phyloP scores from a whole-genome alignment of 2,329 filamentous ascomycete species.

The Diaporthe humulicola region DNA sequence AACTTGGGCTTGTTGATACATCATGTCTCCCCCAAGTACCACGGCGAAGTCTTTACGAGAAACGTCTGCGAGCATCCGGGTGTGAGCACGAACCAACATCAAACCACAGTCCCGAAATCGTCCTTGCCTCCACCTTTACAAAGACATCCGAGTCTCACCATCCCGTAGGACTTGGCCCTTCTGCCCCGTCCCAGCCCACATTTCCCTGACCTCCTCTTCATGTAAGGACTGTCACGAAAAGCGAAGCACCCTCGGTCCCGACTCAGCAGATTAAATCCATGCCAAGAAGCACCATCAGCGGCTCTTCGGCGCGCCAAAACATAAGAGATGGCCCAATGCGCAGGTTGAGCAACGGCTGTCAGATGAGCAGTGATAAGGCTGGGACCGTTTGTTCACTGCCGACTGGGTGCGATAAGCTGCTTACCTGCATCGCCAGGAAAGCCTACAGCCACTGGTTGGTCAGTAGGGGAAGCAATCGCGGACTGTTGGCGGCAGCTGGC shows the following conservation, averaged over 20 bases:
- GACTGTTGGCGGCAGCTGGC: background rate
- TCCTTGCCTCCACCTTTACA: background rate
- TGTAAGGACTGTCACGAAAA: background rate
- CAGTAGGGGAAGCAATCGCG: background rate
- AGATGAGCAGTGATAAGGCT: conserved; percentile 3
- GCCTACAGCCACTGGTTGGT: too few relatives aligned
- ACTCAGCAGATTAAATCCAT: background rate
- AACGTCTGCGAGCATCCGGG: background rate
- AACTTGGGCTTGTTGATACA: background rate
- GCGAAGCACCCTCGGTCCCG: background rate
- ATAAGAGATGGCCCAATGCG: background rate
- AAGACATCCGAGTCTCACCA: background rate
- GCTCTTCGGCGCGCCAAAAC: background rate
- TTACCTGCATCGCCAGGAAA: background rate
- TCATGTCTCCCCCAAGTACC: background rate
- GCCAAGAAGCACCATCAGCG: background rate
- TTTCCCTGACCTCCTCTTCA: background rate
- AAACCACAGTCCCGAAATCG: background rate
- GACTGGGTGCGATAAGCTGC: background rate
- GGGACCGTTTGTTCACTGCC: background rate
- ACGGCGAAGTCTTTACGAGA: background rate
- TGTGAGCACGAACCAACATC: background rate
- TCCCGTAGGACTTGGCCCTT: background rate
- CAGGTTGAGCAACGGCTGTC: background rate
- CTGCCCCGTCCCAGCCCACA: background rate